These are phyloP conservation scores for Sicyos edulis DNA, from an alignment of 306 rosid genomes.

Conservation along the genomic window DNA sequence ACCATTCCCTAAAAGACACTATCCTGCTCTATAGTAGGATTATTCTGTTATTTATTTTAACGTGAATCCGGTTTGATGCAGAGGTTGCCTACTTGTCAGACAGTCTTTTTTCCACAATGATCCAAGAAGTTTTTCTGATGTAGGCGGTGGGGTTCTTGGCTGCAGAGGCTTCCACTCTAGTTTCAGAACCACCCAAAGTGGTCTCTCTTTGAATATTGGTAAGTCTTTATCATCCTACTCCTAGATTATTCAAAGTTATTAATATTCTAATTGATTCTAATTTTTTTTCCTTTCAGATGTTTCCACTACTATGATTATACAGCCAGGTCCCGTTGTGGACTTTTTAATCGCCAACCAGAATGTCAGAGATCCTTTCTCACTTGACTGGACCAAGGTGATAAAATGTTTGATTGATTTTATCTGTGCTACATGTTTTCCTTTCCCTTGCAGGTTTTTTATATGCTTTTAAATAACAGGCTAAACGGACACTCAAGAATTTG, in stretches of 20 bases:
- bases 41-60: not conserved
- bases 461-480: conserved; percentile 50
- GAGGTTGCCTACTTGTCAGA: conserved; percentile 90
- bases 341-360: conserved; percentile 70
- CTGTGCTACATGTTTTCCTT: not conserved
- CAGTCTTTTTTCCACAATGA: conserved; percentile 80
- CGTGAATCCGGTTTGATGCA: conserved; percentile 30
- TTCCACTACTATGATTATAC: conserved; percentile 81
- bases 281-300: conserved; percentile 44
- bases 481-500: conserved; percentile 66
- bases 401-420: not conserved
- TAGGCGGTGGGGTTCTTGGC: conserved; percentile 91
- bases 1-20: not conserved
- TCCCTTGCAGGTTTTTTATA: not conserved
- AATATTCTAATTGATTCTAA: not conserved
- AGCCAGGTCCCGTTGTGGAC: conserved; percentile 91
- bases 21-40: not conserved
- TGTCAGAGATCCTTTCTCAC: conserved; percentile 54
- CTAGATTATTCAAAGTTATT: not conserved
- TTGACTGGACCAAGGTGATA: conserved; percentile 84
- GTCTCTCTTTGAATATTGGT: conserved; percentile 82
- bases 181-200: conserved; percentile 81
- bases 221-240: not conserved
- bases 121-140: conserved; percentile 47
- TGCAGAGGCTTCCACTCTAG: conserved; percentile 91